Evolutionary conservation across 805 yeast species (phyloP), one percentile per base, ranked within the genome.

Genomic region (Nakazawaea sp.): DNA sequence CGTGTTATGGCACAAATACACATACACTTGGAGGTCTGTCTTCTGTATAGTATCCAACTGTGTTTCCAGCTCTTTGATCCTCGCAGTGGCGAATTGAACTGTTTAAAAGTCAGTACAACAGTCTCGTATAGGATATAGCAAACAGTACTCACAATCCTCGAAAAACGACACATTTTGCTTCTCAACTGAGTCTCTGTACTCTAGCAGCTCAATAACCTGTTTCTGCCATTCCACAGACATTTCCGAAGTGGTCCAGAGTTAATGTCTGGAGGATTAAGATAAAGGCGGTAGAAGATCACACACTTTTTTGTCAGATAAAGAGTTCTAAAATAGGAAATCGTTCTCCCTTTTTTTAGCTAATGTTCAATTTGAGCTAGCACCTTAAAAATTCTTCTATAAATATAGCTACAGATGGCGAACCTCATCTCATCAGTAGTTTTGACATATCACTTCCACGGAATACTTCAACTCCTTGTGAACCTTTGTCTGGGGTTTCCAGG

Each of bases 401-500:
- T n/a, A n/a, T n/a, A n/a, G 17, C 27, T 18, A n/a, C n/a, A n/a
- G n/a, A n/a, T n/a, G n/a, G n/a, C n/a, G n/a, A n/a, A n/a, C n/a
- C n/a, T n/a, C n/a, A n/a, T n/a, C 7, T 27, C 29, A 15, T 30
- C 16, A 31, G 18, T 38, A 38, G 10, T 29, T 38, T 16, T 38
- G 36, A 21, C 34, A 29, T 24, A 61, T 42, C 2, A 55, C 53
- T 28, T 57, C 49, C 51, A 66, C 45, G 40, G 64, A 45, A 47
- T 82, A 84, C 56, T 82, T 83, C 48, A 90, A 67, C 32, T 88
- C 96, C 50, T 82, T 86, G 51, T 81, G 61, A n/a, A 68, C 73
- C 55, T 86, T 86, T 1, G 80, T 68, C 31, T 75, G 83, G 0
- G 97, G 96, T 25, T 73, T 73, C 98, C 97, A 92, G 12, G 61